phyloP scores from a whole-genome alignment of 2,329 filamentous ascomycete genomes.

The Lachnum nothofagi region DNA sequence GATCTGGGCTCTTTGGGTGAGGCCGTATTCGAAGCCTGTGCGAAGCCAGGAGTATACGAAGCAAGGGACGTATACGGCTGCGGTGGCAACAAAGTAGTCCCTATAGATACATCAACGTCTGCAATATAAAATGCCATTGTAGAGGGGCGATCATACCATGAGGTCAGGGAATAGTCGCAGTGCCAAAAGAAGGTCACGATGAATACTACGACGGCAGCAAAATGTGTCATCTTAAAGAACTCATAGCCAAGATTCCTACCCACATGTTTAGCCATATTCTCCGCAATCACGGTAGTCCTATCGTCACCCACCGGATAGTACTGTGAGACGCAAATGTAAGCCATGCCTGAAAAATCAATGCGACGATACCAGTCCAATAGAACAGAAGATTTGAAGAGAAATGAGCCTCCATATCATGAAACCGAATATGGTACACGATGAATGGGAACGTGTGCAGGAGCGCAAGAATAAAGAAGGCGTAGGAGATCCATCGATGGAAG shows the following conservation, averaged over 20 bases:
- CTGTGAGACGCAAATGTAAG: conserved; percentile 72
- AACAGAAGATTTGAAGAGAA: conserved; percentile 60
- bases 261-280: too few species aligned
- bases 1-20: conserved; percentile 68
- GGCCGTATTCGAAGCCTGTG: conserved; percentile 75
- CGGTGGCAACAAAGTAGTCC: conserved; percentile 72
- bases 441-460: conserved; percentile 82
- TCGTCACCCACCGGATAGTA: conserved; percentile 44
- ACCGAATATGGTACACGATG: conserved; percentile 76
- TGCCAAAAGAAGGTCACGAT: conserved; percentile 88
- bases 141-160: conserved; percentile 44
- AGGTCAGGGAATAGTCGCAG: conserved; percentile 80
- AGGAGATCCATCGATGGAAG: conserved; percentile 82
- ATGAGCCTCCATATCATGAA: conserved; percentile 67
- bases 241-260: conserved; percentile 60
- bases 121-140: too few species aligned
- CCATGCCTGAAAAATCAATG: conserved; percentile 71
- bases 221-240: conserved; percentile 73
- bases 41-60: conserved; percentile 62
- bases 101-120: too few species aligned
- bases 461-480: conserved; percentile 73
- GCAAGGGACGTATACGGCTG: conserved; percentile 61
- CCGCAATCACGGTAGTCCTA: too few species aligned
- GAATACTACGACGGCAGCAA: conserved; percentile 73
- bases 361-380: conserved; percentile 74